Conservation (phyloP, 83 land plant genomes). For the Larix sibirica region DNA sequence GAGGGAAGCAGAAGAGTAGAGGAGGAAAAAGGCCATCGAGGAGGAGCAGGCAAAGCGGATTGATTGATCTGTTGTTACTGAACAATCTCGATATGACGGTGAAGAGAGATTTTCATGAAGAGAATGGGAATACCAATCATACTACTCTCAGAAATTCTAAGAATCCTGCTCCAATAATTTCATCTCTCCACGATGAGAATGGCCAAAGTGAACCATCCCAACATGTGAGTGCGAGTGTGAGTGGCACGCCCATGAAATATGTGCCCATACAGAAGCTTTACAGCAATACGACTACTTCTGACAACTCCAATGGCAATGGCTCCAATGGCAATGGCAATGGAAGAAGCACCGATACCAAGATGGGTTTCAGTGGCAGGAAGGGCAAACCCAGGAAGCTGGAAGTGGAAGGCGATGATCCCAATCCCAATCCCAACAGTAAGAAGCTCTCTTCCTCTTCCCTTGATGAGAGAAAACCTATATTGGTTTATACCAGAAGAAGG, state of each 20-base stretch:
- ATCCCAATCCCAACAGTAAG: neutral
- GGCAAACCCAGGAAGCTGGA: conserved; percentile 14
- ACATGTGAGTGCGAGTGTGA: neutral
- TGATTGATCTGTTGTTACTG: no score
- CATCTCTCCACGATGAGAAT: neutral
- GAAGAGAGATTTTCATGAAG: neutral
- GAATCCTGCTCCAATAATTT: neutral
- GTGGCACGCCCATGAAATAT: conserved; percentile 12
- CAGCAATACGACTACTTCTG: neutral
- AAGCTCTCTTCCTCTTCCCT: neutral
- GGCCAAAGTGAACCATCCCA: neutral
- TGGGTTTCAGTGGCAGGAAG: neutral
- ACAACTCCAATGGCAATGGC: conserved; percentile 4
- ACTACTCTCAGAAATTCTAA: neutral
- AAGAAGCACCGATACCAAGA: neutral
- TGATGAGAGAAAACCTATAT: neutral
- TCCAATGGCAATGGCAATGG: neutral
- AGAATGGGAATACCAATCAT: neutral
- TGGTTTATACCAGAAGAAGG: conserved; percentile 9
- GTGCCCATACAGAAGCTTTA: conserved; percentile 10
- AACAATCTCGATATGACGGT: no score
- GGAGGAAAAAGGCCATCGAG: no score
- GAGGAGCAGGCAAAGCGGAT: no score
- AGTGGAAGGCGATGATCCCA: no score
- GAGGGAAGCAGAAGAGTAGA: no score